Evolutionary conservation across 768 basidiomycete species (phyloP).

Genomic region (Psilocybe cubensis): DNA sequence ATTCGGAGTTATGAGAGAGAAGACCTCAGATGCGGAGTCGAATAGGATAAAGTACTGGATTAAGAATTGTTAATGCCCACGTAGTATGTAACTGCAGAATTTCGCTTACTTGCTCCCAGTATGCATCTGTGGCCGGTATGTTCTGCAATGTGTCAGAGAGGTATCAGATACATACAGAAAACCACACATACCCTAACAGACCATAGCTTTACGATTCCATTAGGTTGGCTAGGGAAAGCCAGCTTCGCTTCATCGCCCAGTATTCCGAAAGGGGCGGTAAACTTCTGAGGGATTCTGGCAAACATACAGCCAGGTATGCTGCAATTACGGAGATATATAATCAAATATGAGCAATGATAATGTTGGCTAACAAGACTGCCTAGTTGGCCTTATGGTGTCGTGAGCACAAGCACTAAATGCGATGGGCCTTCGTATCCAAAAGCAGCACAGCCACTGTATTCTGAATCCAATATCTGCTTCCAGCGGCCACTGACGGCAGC

Average conservation of each 20-base stretch:
- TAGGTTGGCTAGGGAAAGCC: conserved; percentile 81
- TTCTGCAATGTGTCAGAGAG: conserved; percentile 46
- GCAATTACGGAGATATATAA: background rate
- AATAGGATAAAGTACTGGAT: conserved; percentile 82
- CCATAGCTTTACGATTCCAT: conserved; percentile 78
- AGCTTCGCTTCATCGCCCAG: conserved; percentile 89
- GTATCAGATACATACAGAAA: background rate
- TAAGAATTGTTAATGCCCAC: background rate
- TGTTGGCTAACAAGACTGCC: too few relatives aligned
- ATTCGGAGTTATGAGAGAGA: conserved; percentile 84
- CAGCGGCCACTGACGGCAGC: too few relatives aligned
- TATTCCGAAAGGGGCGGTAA: conserved; percentile 77
- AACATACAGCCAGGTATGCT: conserved; percentile 45
- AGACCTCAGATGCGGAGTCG: conserved; percentile 89
- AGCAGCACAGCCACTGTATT: conserved; percentile 21
- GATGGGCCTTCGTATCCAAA: background rate
- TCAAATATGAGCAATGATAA: background rate
- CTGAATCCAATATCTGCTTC: too few relatives aligned
- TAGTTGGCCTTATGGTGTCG: background rate
- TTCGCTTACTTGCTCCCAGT: conserved; percentile 84
- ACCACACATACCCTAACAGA: conserved; percentile 64
- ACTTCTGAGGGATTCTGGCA: conserved; percentile 69
- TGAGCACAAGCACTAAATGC: background rate
- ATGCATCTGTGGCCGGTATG: conserved; percentile 74
- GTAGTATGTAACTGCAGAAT: background rate